Conservation (phyloP, 805 yeast genomes). For the Gaillardinia entomophila region DNA sequence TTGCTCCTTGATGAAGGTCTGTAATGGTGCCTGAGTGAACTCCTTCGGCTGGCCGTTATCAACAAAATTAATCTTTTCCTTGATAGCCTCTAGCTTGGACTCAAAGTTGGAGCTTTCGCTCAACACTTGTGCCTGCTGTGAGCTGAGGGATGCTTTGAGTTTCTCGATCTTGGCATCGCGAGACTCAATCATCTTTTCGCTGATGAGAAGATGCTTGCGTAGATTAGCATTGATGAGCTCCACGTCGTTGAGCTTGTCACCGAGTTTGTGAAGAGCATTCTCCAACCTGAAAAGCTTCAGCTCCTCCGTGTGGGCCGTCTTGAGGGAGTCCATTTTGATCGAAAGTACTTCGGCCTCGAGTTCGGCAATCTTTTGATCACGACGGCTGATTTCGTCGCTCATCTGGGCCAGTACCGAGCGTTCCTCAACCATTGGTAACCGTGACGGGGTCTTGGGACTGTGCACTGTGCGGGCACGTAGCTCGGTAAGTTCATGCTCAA, state of each 20-base stretch:
- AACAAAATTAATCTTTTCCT: no score
- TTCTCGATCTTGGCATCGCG: slow-evolving; percentile 53
- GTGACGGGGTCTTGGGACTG: neutral
- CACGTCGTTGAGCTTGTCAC: slow-evolving; percentile 54
- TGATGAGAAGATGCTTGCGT: slow-evolving; percentile 48
- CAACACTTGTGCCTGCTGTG: slow-evolving; percentile 44
- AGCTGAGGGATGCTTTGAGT: slow-evolving; percentile 43
- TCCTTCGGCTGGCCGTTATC: slow-evolving; percentile 10
- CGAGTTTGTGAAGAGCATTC: slow-evolving; percentile 50
- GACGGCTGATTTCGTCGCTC: slow-evolving; percentile 17
- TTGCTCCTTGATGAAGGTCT: neutral
- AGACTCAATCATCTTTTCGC: slow-evolving; percentile 51
- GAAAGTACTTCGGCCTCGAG: slow-evolving; percentile 23
- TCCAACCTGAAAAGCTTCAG: slow-evolving; percentile 51
- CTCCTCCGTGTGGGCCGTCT: slow-evolving; percentile 34
- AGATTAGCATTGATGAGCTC: slow-evolving; percentile 56
- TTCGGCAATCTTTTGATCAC: slow-evolving; percentile 24
- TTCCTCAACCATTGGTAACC: neutral
- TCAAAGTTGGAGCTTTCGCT: slow-evolving; percentile 49
- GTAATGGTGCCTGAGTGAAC: slow-evolving; percentile 3
- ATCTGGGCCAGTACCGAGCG: neutral
- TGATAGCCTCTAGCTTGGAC: slow-evolving; percentile 23
- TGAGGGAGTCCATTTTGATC: slow-evolving; percentile 23
- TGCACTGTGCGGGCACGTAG: neutral
- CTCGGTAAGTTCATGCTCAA: slow-evolving; percentile 35